Evolutionary conservation across 495 filamentous ascomycete species (phyloP), one percentile per base, ranked within the genome.

Genomic region (Daldinia bambusicola): DNA sequence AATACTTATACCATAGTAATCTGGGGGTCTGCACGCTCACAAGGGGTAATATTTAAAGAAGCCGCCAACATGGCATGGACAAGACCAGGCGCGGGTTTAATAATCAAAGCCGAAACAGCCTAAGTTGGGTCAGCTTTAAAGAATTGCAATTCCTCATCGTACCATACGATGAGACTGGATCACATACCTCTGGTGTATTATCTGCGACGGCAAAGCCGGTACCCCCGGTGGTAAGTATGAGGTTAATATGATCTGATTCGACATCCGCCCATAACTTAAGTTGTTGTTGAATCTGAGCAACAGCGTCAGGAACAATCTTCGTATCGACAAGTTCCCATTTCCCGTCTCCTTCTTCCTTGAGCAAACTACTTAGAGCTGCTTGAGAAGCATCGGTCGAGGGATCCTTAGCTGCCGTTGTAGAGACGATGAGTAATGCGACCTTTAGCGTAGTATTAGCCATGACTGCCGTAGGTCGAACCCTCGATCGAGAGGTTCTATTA

Each of bases 171-270:
- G 20, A 2, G 43, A 30, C 22, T 34, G 63, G 31, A 14, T 30
- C 31, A 56, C n/a, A 79, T 77, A 92, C 91, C 83, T 99, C 95
- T 10, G 95, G 95, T 0, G 95, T 99, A 59, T 84, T 82, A 80
- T 99, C 95, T 56, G 90, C 88, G n/a, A 89, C 80, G 10, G 96
- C 91, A 80, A 99, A 99, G 5, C 95, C 95, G 4, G 95, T 99
- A 12, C 95, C 95, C 57, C 95, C 95, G 7, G 92, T 98, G 2
- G 93, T 91, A 55, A 97, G 79, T 56, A 99, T 87, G 53, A 98
- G 80, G 79, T 97, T 95, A 64, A 81, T 71, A 10, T 88, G 72
- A 18, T 80, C 80, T 69, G 87, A 78, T 5, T 85, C 80, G 16
- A 81, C 77, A 80, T 95, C 92, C 0, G 91, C 82, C 90, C 91